Conservation (phyloP, 228 moss, liverwort and hornwort genomes). For the Sphagnum magellanicum region DNA sequence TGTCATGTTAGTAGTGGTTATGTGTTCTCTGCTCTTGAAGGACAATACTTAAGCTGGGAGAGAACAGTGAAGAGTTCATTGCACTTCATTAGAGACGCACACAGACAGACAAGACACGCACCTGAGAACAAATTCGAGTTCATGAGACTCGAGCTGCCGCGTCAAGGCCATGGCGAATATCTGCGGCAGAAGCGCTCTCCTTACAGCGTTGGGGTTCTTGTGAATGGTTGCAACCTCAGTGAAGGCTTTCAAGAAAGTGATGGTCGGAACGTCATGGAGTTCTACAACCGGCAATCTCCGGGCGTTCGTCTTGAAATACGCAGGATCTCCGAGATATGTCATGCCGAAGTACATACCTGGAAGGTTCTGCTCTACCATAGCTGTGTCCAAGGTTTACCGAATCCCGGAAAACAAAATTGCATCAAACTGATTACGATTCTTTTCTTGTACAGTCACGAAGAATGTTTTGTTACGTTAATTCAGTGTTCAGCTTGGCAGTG, state of each 20-base stretch:
- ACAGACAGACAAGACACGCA: neutral
- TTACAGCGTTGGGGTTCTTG: conserved; percentile 23
- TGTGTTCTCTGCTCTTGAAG: neutral
- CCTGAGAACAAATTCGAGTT: conserved; percentile 38
- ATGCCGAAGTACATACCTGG: conserved; percentile 43
- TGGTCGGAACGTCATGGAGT: conserved; percentile 11
- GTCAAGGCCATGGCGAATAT: conserved; percentile 36
- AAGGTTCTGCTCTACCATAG: no score
- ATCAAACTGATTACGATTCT: no score
- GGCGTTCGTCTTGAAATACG: conserved; percentile 12
- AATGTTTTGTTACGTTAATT: no score
- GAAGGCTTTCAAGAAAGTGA: conserved; percentile 24
- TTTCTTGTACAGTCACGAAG: no score
- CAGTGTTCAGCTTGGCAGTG: no score
- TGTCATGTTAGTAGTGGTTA: no score
- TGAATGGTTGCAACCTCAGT: conserved; percentile 22
- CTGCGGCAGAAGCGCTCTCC: conserved; percentile 36
- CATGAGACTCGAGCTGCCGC: conserved; percentile 33
- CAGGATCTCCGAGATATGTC: conserved; percentile 32
- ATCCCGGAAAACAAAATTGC: no score
- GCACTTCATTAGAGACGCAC: neutral
- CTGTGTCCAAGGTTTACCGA: no score
- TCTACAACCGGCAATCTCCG: conserved; percentile 18
- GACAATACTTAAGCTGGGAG: neutral
- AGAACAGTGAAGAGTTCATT: neutral